Evolutionary conservation across 2,329 filamentous ascomycete species (phyloP).

Genomic region (Xylaria sp.): DNA sequence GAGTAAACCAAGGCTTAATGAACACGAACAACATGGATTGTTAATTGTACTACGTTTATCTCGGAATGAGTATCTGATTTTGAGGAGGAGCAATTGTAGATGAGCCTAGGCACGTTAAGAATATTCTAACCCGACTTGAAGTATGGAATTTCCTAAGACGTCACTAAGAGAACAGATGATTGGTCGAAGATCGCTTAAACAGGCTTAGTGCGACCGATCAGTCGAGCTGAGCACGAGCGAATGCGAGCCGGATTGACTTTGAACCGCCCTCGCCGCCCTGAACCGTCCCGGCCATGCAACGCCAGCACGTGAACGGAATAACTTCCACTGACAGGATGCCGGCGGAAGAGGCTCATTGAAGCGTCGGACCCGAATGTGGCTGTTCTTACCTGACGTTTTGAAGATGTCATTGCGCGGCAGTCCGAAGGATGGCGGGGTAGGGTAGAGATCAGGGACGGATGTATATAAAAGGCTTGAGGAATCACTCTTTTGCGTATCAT

Average conservation of each 20-base stretch:
- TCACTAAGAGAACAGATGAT: conserved; percentile 4
- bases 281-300: background rate
- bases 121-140: background rate
- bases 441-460: background rate
- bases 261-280: background rate
- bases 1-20: no score
- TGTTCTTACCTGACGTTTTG: background rate
- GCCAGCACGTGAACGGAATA: background rate
- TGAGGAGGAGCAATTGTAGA: no score
- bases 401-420: background rate
- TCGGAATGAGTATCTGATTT: no score
- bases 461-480: background rate
- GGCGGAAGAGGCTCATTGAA: background rate
- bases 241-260: conserved; percentile 10
- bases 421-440: background rate
- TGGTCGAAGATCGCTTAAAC: background rate
- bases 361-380: background rate
- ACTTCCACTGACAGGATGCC: background rate
- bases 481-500: background rate
- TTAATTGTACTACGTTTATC: no score
- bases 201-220: background rate
- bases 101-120: no score
- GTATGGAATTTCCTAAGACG: conserved; percentile 17
- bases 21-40: no score
- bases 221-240: background rate